phyloP scores from a whole-genome alignment of 2,329 filamentous ascomycete species.

The Orbilia ellipsospora region DNA sequence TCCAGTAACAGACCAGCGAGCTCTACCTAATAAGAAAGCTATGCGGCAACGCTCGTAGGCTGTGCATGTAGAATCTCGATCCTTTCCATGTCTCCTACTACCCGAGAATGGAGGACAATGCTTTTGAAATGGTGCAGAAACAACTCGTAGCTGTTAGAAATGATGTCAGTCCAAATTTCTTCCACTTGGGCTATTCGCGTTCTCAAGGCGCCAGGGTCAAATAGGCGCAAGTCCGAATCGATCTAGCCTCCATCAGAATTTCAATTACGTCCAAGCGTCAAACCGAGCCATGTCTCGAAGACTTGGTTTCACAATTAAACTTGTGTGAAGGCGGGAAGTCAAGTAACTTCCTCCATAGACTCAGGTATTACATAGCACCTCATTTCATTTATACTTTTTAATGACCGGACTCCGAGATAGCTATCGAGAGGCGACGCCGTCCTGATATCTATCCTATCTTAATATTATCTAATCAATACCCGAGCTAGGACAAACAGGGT shows the following conservation, averaged over 20 bases:
- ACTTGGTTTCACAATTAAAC: not conserved
- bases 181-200: constrained; percentile 2
- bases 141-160: not conserved
- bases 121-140: not conserved
- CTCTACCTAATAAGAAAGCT: too few species aligned
- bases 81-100: too few species aligned
- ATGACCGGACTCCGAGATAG: too few species aligned
- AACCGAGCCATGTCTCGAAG: not conserved
- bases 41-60: too few species aligned
- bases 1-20: too few species aligned
- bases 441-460: constrained; percentile 22
- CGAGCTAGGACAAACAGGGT: not conserved
- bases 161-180: not conserved
- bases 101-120: not conserved
- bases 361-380: too few species aligned
- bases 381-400: too few species aligned
- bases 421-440: too few species aligned
- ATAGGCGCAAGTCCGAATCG: not conserved
- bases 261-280: constrained; percentile 1
- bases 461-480: constrained; percentile 9
- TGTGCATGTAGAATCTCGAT: too few species aligned
- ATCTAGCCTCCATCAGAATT: constrained; percentile 7
- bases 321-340: constrained; percentile 1
- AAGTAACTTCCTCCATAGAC: not conserved
- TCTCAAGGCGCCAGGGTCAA: not conserved